phyloP scores from a whole-genome alignment of 495 filamentous ascomycete species.

The Lasiosphaeria miniovina region DNA sequence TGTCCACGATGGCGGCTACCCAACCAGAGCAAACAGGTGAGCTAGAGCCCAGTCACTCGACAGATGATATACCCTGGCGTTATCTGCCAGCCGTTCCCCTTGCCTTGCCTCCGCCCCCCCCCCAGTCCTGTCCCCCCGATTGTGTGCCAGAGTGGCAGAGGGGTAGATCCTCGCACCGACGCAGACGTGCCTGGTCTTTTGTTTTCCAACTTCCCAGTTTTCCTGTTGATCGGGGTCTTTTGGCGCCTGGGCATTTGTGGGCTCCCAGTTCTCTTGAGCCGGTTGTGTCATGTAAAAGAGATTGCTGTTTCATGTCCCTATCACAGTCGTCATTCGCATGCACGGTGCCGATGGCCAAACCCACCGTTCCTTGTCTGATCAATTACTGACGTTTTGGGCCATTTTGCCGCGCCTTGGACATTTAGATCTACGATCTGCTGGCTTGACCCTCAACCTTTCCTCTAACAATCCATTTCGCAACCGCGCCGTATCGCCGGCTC shows the following conservation, averaged over 20 bases:
- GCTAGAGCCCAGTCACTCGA: constrained; percentile 1
- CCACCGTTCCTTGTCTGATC: constrained; percentile 22
- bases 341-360: constrained; percentile 33
- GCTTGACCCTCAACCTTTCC: constrained; percentile 61
- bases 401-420: constrained; percentile 25
- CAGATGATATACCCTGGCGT: constrained; percentile 11
- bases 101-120: constrained; percentile 2
- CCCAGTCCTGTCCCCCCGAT: constrained; percentile 13
- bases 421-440: constrained; percentile 47
- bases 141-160: constrained; percentile 14
- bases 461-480: constrained; percentile 99
- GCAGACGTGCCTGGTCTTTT: constrained; percentile 21
- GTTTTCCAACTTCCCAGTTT: constrained; percentile 29
- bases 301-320: constrained; percentile 50
- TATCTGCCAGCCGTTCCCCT: constrained; percentile 17
- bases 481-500: constrained; percentile 68
- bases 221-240: constrained; percentile 14
- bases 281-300: constrained; percentile 50
- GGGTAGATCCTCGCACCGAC: constrained; percentile 13
- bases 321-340: constrained; percentile 45
- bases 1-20: constrained; percentile 30
- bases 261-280: constrained; percentile 36
- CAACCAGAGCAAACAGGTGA: constrained; percentile 35
- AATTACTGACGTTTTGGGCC: constrained; percentile 33
- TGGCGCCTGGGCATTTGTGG: constrained; percentile 21